A percentile compares a stretch with the other conserved stretches of the same genome.
These are phyloP conservation scores for Scalesia atractyloides DNA, from an alignment of 129 eudicot genomes.

Conservation along the genomic window DNA sequence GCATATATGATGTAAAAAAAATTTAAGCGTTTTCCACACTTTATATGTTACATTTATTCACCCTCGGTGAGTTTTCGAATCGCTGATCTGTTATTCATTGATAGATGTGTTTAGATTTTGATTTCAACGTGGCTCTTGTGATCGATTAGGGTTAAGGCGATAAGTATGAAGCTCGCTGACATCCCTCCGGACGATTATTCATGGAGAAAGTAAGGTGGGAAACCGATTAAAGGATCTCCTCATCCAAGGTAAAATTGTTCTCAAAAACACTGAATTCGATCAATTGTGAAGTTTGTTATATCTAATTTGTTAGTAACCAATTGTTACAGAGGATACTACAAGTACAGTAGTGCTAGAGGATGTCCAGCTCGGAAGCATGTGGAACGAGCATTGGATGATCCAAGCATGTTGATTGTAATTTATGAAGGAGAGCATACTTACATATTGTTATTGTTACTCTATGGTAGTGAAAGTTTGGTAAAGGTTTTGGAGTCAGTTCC, in stretches of 20 bases:
- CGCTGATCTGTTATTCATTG: too few species aligned
- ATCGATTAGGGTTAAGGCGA: slow-evolving; percentile 87
- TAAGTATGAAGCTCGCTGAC: slow-evolving; percentile 83
- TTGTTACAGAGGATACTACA: slow-evolving; percentile 76
- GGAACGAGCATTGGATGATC: slow-evolving; percentile 86
- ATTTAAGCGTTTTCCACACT: too few species aligned
- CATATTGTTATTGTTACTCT: not conserved
- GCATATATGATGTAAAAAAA: too few species aligned
- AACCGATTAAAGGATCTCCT: slow-evolving; percentile 96
- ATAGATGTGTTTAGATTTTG: too few species aligned
- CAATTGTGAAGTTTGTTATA: too few species aligned
- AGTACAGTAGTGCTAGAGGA: slow-evolving; percentile 91
- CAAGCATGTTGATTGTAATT: slow-evolving; percentile 78
- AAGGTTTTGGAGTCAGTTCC: slow-evolving; percentile 37
- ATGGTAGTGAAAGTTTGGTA: slow-evolving; percentile 18
- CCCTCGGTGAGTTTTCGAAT: too few species aligned
- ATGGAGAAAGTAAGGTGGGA: slow-evolving; percentile 95
- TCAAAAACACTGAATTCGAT: not conserved
- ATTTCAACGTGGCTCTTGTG: too few species aligned
- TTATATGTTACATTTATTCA: too few species aligned
- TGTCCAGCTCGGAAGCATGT: slow-evolving; percentile 96
- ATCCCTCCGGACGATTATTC: slow-evolving; percentile 98
- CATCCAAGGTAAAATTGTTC: slow-evolving; percentile 73
- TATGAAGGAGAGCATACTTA: slow-evolving; percentile 95
- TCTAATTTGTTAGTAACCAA: not conserved